Conservation (phyloP, 1,139 yeast genomes). For the Fermentozyma sake region DNA sequence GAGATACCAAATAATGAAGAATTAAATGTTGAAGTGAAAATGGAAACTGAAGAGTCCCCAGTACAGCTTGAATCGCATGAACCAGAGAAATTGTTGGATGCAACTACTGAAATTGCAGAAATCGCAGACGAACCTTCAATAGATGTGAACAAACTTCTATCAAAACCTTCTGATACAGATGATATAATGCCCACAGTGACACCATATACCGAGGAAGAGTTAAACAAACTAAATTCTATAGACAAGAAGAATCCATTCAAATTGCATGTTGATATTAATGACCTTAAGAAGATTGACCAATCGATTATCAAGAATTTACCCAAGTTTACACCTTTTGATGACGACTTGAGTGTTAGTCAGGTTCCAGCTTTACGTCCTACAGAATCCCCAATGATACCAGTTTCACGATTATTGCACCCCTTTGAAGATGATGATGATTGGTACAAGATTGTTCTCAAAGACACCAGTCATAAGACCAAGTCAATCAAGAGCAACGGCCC, state of each 20-base stretch:
- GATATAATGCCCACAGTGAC: constrained; percentile 4
- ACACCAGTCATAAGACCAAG: constrained; percentile 22
- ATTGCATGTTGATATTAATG: constrained; percentile 46
- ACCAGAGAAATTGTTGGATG: constrained; percentile 3
- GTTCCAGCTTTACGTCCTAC: constrained; percentile 13
- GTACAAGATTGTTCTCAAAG: constrained; percentile 57
- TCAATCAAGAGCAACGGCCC: constrained; percentile 15
- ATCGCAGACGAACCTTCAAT: constrained; percentile 3
- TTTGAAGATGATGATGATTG: constrained; percentile 60
- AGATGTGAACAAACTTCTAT: constrained; percentile 5
- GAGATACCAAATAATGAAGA: constrained; percentile 4
- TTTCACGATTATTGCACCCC: constrained; percentile 61
- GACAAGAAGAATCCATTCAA: constrained; percentile 46
- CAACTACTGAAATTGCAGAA: constrained; percentile 1
- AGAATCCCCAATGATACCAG: constrained; percentile 39
- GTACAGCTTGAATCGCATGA: background rate
- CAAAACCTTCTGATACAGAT: constrained; percentile 3
- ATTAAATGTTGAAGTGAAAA: constrained; percentile 9
- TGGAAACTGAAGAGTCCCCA: constrained; percentile 1
- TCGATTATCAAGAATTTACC: constrained; percentile 54
- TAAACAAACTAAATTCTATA: constrained; percentile 1
- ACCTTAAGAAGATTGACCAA: constrained; percentile 51
- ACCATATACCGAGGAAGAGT: background rate
- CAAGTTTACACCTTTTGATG: constrained; percentile 48
- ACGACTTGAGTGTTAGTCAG: constrained; percentile 13